Percentiles rank a stretch among this genome's conserved stretches.
Evolutionary conservation across 2,329 filamentous ascomycete genomes (phyloP).

Genomic region (Hirsutella minnesotensis): DNA sequence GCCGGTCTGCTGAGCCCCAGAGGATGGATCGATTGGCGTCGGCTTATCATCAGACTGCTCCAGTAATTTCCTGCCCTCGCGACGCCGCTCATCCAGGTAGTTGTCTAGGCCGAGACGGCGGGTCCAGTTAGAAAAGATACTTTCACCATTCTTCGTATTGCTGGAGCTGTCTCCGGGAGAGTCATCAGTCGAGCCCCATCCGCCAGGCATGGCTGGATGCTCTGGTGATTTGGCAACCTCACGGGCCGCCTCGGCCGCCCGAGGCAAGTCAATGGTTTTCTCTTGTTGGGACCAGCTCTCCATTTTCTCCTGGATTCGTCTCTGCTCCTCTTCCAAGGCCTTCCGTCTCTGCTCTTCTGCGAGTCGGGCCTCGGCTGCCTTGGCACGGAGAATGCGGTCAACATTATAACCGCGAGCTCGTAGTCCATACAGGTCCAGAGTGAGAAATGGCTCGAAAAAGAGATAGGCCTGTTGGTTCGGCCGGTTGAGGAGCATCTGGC

Average conservation of each 20-base stretch:
- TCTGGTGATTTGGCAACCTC: constrained; percentile 29
- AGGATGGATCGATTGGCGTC: constrained; percentile 7
- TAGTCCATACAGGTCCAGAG: constrained; percentile 69
- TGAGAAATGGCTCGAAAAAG: constrained; percentile 83
- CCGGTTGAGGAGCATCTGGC: constrained; percentile 65
- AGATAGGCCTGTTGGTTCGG: constrained; percentile 83
- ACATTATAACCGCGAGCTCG: constrained; percentile 91
- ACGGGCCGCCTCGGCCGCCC: constrained; percentile 22
- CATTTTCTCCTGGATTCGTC: constrained; percentile 47
- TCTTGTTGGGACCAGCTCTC: constrained; percentile 28
- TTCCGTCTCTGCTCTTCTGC: constrained; percentile 73
- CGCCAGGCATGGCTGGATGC: constrained; percentile 54
- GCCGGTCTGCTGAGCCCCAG: neutral
- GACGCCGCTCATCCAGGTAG: constrained; percentile 27
- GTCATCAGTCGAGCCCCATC: constrained; percentile 57
- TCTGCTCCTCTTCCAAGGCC: constrained; percentile 61
- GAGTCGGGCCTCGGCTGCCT: constrained; percentile 76
- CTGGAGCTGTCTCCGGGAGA: constrained; percentile 19
- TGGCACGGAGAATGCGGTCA: constrained; percentile 79
- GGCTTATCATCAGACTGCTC: constrained; percentile 29
- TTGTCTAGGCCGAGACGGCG: constrained; percentile 57
- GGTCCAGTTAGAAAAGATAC: constrained; percentile 57
- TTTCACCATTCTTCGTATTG: constrained; percentile 31
- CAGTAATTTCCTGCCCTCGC: constrained; percentile 28
- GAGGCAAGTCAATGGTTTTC: constrained; percentile 13